phyloP scores from a whole-genome alignment of 768 basidiomycete species.

The Clitopilus hobsonii region DNA sequence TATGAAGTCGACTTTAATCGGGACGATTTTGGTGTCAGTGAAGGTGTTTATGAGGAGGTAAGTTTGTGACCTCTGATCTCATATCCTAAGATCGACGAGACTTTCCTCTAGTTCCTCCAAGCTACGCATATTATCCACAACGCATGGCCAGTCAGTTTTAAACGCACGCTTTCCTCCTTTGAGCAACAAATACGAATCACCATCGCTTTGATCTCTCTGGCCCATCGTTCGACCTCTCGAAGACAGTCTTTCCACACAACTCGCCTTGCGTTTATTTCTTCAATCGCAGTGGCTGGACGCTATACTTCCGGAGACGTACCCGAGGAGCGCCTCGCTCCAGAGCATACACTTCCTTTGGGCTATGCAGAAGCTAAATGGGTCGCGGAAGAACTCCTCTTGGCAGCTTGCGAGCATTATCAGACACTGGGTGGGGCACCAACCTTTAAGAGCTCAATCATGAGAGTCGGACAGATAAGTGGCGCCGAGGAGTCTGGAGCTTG shows the following conservation, averaged over 20 bases:
- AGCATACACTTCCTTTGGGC: conserved; percentile 20
- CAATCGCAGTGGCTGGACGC: conserved; percentile 29
- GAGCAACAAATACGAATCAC: conserved; percentile 33
- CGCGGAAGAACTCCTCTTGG: conserved; percentile 24
- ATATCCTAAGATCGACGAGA: not conserved
- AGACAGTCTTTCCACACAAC: conserved; percentile 12
- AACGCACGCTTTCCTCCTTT: conserved; percentile 34
- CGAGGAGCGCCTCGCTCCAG: conserved; percentile 23
- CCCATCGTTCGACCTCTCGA: conserved; percentile 11
- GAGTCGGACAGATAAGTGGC: conserved; percentile 33
- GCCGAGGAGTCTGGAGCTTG: conserved; percentile 30
- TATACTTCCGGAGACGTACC: conserved; percentile 26
- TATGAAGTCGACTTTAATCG: conserved; percentile 21
- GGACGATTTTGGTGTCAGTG: conserved; percentile 19
- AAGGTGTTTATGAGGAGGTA: conserved; percentile 20
- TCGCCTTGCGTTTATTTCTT: conserved; percentile 31
- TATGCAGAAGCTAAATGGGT: conserved; percentile 35
- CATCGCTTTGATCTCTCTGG: conserved; percentile 25
- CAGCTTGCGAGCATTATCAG: conserved; percentile 22
- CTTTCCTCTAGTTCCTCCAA: conserved; percentile 13
- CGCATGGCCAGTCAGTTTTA: conserved; percentile 45
- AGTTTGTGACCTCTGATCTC: conserved; percentile 1
- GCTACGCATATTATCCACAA: conserved; percentile 28
- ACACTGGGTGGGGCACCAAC: conserved; percentile 5
- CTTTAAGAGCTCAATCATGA: conserved; percentile 20